Evolutionary conservation across 2,329 filamentous ascomycete genomes (phyloP).

Genomic region (Dothideomycetidae sp.): DNA sequence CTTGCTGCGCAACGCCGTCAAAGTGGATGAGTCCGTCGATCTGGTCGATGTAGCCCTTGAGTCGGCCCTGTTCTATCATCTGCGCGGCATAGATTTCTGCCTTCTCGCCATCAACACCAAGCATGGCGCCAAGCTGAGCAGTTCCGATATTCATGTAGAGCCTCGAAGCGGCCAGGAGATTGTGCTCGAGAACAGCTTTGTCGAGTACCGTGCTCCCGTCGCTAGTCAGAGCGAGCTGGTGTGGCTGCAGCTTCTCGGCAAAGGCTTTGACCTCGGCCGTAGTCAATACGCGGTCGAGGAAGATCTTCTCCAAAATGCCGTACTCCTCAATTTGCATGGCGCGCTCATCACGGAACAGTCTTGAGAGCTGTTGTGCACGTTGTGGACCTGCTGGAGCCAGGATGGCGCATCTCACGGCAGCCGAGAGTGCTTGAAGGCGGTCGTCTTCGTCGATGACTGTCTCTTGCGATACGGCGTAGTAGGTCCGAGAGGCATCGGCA

Average conservation of each 20-base stretch:
- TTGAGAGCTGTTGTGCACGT: slow-evolving; percentile 63
- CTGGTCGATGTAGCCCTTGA: slow-evolving; percentile 86
- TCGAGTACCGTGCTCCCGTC: slow-evolving; percentile 89
- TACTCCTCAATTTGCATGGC: slow-evolving; percentile 62
- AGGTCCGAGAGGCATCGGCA: slow-evolving; percentile 71
- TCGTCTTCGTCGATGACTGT: slow-evolving; percentile 72
- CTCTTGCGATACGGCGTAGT: slow-evolving; percentile 74
- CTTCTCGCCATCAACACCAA: slow-evolving; percentile 64
- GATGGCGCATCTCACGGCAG: slow-evolving; percentile 83
- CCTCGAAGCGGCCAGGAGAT: slow-evolving; percentile 67
- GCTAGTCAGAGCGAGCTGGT: slow-evolving; percentile 78
- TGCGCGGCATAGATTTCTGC: slow-evolving; percentile 83
- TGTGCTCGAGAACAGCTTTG: slow-evolving; percentile 91
- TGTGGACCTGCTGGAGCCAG: slow-evolving; percentile 81
- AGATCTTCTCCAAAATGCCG: slow-evolving; percentile 92
- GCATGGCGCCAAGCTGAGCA: slow-evolving; percentile 57
- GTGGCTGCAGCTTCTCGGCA: slow-evolving; percentile 61
- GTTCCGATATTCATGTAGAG: slow-evolving; percentile 38
- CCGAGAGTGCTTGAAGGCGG: slow-evolving; percentile 66
- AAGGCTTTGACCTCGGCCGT: slow-evolving; percentile 78
- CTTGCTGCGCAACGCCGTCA: slow-evolving; percentile 56
- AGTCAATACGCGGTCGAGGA: slow-evolving; percentile 70
- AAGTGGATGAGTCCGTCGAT: slow-evolving; percentile 83
- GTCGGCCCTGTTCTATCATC: slow-evolving; percentile 89
- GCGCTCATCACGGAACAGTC: slow-evolving; percentile 88